Evolutionary conservation across 441 rosid genomes (phyloP).

Genomic region (Gossypium schwendimanii): DNA sequence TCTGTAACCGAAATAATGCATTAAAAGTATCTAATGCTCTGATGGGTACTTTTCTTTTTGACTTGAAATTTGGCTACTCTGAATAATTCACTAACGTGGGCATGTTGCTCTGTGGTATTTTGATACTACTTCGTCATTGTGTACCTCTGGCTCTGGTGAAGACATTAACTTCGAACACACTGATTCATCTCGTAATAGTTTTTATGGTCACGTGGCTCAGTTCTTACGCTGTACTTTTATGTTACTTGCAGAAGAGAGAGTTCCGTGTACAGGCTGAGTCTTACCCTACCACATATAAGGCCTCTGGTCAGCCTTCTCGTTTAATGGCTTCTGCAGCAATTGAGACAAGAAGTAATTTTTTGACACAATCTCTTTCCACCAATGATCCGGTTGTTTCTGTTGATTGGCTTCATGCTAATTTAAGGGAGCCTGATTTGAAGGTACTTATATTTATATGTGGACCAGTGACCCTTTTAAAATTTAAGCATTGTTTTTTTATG

Average conservation of each 20-base stretch:
- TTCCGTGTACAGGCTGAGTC: constrained; percentile 24
- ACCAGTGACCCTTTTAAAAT: not conserved
- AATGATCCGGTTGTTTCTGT: constrained; percentile 74
- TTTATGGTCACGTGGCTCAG: not conserved
- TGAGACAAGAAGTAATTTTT: constrained; percentile 32
- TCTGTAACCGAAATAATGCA: not conserved
- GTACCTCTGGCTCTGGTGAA: not conserved
- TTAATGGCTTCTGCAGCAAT: constrained; percentile 47
- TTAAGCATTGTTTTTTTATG: not conserved
- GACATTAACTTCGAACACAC: not conserved
- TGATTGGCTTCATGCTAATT: constrained; percentile 88
- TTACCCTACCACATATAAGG: constrained; percentile 18
- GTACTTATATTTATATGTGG: constrained; percentile 24
- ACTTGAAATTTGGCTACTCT: not conserved
- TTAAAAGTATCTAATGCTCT: not conserved
- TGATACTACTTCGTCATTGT: not conserved
- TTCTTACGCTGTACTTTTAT: constrained; percentile 10
- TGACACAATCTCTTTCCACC: constrained; percentile 38
- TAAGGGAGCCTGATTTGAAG: constrained; percentile 61
- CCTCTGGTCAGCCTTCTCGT: constrained; percentile 24
- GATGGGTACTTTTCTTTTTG: not conserved
- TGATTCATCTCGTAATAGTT: not conserved
- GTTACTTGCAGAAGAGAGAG: constrained; percentile 38
- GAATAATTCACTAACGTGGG: not conserved
- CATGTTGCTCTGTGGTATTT: not conserved